These are phyloP conservation scores for Emergomyces orientalis DNA, from an alignment of 2,329 filamentous ascomycete genomes.

Conservation along the genomic window DNA sequence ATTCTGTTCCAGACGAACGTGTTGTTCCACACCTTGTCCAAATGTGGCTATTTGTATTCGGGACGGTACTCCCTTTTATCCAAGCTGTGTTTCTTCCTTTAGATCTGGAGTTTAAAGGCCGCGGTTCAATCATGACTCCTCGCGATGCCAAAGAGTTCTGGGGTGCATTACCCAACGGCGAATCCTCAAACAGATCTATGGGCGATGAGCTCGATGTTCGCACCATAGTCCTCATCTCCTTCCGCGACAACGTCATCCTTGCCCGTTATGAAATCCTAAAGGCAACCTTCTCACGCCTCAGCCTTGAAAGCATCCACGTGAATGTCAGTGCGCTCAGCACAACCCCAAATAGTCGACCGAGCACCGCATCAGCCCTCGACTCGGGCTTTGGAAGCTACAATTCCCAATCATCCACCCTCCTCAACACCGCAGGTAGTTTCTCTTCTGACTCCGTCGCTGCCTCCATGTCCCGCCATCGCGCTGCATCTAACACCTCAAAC, in stretches of 20 bases:
- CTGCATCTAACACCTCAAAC: constrained; percentile 54
- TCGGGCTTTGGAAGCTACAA: constrained; percentile 65
- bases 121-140: constrained; percentile 64
- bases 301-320: constrained; percentile 64
- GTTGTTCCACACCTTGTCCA: constrained; percentile 87
- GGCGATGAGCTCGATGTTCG: constrained; percentile 68
- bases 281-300: constrained; percentile 79
- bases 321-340: constrained; percentile 36
- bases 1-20: constrained; percentile 69
- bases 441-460: constrained; percentile 44
- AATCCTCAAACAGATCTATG: constrained; percentile 28
- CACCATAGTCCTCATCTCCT: constrained; percentile 77
- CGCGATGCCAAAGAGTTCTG: constrained; percentile 85
- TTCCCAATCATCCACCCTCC: constrained; percentile 66
- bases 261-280: constrained; percentile 83
- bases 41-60: constrained; percentile 90
- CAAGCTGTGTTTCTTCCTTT: constrained; percentile 90
- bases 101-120: constrained; percentile 84
- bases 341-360: constrained; percentile 45
- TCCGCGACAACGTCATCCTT: constrained; percentile 79
- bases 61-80: constrained; percentile 80
- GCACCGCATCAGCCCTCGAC: constrained; percentile 67
- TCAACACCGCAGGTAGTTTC: constrained; percentile 54
- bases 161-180: constrained; percentile 56
- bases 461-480: constrained; percentile 57